A percentile compares a stretch with the other conserved stretches of the same genome.
Evolutionary conservation across 2,329 filamentous ascomycete species (phyloP).

Genomic region (Penicillium sp.): DNA sequence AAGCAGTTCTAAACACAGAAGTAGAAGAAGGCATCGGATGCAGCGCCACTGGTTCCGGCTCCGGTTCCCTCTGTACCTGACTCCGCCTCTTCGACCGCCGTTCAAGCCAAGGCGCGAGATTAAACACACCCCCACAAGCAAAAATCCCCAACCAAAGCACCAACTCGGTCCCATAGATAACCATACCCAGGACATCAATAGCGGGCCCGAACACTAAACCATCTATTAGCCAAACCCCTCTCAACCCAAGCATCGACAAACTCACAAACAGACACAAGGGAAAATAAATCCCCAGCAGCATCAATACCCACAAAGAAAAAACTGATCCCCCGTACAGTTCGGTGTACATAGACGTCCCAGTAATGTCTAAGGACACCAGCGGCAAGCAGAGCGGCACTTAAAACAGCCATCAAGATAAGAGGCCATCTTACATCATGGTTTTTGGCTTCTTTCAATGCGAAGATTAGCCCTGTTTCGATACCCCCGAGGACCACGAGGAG

Average conservation of each 20-base stretch:
- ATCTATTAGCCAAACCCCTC: not conserved
- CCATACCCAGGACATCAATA: constrained; percentile 57
- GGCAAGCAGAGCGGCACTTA: constrained; percentile 60
- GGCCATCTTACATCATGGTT: constrained; percentile 54
- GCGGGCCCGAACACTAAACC: constrained; percentile 20
- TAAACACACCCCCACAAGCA: constrained; percentile 61
- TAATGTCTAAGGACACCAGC: constrained; percentile 65
- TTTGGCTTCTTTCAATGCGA: constrained; percentile 50
- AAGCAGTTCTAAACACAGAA: constrained; percentile 60
- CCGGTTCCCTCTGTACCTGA: constrained; percentile 6
- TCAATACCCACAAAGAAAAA: constrained; percentile 69
- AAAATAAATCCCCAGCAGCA: constrained; percentile 64
- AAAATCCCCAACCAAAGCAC: constrained; percentile 64
- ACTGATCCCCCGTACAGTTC: constrained; percentile 65
- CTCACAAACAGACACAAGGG: constrained; percentile 56
- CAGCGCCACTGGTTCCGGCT: constrained; percentile 25
- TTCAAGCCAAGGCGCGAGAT: constrained; percentile 56
- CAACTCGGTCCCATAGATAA: constrained; percentile 64
- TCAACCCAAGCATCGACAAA: constrained; percentile 1
- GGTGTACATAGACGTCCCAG: constrained; percentile 62
- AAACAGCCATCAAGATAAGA: constrained; percentile 60
- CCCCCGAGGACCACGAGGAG: constrained; percentile 57
- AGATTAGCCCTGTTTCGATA: constrained; percentile 56
- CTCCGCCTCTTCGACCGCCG: constrained; percentile 12
- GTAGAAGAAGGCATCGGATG: constrained; percentile 56